Percentiles rank a stretch among this genome's conserved stretches.
phyloP scores from a whole-genome alignment of 2,329 filamentous ascomycete species.

The Colletotrichum sp. region DNA sequence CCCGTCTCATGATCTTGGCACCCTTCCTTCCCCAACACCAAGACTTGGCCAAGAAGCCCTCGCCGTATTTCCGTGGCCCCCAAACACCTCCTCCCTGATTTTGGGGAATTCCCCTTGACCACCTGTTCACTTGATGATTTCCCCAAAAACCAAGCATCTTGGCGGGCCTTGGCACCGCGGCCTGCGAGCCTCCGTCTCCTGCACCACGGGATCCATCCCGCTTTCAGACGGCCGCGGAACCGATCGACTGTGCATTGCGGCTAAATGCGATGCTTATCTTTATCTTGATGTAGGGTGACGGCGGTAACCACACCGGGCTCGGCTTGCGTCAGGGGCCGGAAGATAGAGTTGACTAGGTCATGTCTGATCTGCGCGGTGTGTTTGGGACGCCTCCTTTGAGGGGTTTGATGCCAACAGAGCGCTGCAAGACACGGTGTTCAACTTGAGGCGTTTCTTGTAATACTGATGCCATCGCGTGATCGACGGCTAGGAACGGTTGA shows the following conservation, averaged over 20 bases:
- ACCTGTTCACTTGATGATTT: neutral
- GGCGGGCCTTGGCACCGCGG: slow-evolving; percentile 15
- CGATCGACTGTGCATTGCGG: neutral
- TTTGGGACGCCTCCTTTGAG: neutral
- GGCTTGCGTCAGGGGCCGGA: neutral
- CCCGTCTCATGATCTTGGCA: too few relatives aligned
- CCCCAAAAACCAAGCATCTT: slow-evolving; percentile 14
- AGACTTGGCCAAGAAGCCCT: neutral
- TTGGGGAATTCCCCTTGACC: neutral
- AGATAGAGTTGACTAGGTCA: neutral
- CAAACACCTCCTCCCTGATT: neutral
- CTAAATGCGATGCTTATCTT: slow-evolving; percentile 3
- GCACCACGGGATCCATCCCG: neutral
- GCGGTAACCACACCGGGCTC: neutral
- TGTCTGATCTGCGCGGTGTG: neutral
- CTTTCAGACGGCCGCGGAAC: neutral
- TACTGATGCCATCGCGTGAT: neutral
- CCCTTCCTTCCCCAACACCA: neutral
- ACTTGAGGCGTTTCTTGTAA: neutral
- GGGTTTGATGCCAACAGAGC: neutral
- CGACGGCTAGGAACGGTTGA: neutral
- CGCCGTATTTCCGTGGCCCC: neutral
- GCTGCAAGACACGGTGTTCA: neutral
- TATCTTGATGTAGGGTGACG: neutral
- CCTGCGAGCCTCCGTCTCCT: neutral